Evolutionary conservation across 306 rosid species (phyloP).

Genomic region (Ziziphus jujuba): DNA sequence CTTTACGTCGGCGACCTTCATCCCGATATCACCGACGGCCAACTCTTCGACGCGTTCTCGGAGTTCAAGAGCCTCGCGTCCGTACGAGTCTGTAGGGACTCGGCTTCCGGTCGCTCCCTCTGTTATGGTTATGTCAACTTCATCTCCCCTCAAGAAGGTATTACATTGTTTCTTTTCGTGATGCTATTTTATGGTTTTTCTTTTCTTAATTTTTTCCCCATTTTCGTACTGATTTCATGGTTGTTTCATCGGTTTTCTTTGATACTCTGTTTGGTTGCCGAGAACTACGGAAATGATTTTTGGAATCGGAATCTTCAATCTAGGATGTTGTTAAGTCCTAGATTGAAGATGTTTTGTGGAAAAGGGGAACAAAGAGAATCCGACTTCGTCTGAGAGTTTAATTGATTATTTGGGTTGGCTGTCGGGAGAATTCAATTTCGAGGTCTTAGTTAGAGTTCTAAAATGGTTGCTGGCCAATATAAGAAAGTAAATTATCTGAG

Average conservation of each 20-base stretch:
- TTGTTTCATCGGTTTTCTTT: not conserved
- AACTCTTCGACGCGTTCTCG: conserved; percentile 54
- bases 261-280: not conserved
- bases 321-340: not conserved
- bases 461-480: conserved; percentile 1
- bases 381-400: not conserved
- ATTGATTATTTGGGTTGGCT: not conserved
- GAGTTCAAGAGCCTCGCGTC: conserved; percentile 54
- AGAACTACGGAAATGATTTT: not conserved
- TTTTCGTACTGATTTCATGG: not conserved
- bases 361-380: not conserved
- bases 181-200: not conserved
- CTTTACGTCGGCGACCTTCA: conserved; percentile 88
- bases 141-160: conserved; percentile 63
- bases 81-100: conserved; percentile 64
- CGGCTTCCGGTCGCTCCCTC: conserved; percentile 61
- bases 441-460: not conserved
- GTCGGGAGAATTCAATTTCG: not conserved
- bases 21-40: conserved; percentile 51
- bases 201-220: not conserved
- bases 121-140: conserved; percentile 86
- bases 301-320: conserved; percentile 8
- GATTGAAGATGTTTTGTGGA: not conserved
- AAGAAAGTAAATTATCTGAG: not conserved
- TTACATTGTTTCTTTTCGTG: not conserved